Evolutionary conservation across 352 stramenopile species (phyloP), one percentile per base, ranked within the genome.

Genomic region (Phytophthora tubulina): DNA sequence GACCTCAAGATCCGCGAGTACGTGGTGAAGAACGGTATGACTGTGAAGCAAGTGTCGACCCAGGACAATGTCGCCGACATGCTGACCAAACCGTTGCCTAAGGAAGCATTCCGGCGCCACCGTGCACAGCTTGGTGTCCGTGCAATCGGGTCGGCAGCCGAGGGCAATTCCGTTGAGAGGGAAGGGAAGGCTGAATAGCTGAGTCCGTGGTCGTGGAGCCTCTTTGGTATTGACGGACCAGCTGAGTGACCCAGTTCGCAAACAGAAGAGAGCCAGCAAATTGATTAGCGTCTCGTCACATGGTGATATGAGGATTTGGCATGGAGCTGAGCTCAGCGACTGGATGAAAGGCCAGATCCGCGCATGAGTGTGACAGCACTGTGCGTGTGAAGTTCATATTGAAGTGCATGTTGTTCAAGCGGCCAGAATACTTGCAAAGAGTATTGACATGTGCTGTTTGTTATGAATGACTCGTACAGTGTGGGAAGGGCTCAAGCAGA

Each of bases 1-100:
- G 44, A 51, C 17, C 44, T 51, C 6, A 51, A 51, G 8, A 51
- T 51, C n/a, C 17, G 44, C 44, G 44, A 51, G 44, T 51, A 51
- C 17, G 44, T 51, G 7, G 6, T 7, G 21, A 32, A 51, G 0
- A 51, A 33, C 44, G 17, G 44, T 14, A n/a, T 33, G 44, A 14
- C 44, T 9, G 44, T 33, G 44, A 51, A 33, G 21, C 44, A 6
- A 15, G 44, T 51, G 44, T 7, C 17, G n/a, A 15, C 17, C 8
- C 31, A 31, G 11, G 44, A 33, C 6, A 33, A 33, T 9, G 15
- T 51, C 21, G 44, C 21, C 3, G 44, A 33, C 44, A 0, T 51
- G n/a, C 8, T 51, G 21, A 21, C 44, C 10, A 51, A 51, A 30
- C 44, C n/a, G 17, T 14, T 51, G 21, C n/a, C n/a, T 31, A 15